Percentiles rank a stretch among this genome's conserved stretches.
Evolutionary conservation across 441 rosid genomes (phyloP).

Genomic region (Corymbia calophylla): DNA sequence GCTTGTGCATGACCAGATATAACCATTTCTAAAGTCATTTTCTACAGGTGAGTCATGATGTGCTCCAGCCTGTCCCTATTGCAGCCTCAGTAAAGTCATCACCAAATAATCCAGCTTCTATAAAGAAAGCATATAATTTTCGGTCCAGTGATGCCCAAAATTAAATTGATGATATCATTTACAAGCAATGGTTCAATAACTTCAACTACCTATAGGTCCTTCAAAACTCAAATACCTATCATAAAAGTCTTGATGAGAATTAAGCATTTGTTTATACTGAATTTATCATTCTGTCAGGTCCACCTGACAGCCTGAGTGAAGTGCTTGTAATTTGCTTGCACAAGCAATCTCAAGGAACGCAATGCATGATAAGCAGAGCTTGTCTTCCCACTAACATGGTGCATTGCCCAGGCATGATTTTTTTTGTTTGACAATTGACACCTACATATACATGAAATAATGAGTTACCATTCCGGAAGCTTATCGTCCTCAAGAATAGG

Average conservation of each 20-base stretch:
- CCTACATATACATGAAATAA: not conserved
- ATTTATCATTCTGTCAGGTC: not conserved
- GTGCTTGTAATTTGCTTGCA: not conserved
- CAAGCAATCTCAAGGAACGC: not conserved
- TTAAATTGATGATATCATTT: not conserved
- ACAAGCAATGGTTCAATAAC: not conserved
- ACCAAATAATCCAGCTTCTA: not conserved
- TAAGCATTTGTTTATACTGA: not conserved
- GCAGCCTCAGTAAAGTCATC: not conserved
- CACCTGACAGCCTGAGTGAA: not conserved
- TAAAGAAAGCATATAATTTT: not conserved
- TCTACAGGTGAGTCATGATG: not conserved
- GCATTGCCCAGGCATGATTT: not conserved
- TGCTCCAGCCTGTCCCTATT: not conserved
- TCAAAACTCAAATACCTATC: not conserved
- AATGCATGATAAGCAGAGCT: not conserved
- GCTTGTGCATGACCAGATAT: not conserved
- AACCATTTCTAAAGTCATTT: not conserved
- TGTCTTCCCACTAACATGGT: not conserved
- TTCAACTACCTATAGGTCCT: not conserved
- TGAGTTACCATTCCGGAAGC: not conserved
- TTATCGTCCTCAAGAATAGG: not conserved
- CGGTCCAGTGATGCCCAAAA: not conserved
- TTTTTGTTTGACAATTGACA: not conserved
- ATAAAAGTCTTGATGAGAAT: not conserved